A percentile compares a stretch with the other conserved stretches of the same genome.
These are phyloP conservation scores for Dysphania ambrosioides DNA, from an alignment of 148 eudicot genomes.

Conservation along the genomic window DNA sequence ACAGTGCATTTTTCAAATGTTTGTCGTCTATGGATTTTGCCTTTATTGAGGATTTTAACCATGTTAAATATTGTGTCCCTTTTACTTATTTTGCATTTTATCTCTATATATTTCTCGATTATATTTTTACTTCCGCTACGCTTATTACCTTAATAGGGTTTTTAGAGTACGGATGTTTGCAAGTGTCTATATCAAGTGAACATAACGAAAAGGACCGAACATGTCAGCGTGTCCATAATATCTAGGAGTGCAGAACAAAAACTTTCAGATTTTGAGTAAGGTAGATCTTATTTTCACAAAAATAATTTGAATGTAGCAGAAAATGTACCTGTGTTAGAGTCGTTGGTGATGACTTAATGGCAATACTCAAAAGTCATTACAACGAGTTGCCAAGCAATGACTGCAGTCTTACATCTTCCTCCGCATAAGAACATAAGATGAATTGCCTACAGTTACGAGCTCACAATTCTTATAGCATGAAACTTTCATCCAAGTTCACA, in stretches of 20 bases:
- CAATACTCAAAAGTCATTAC: not conserved
- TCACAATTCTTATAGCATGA: constrained; percentile 2
- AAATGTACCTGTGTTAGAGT: constrained; percentile 1
- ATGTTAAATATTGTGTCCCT: no score
- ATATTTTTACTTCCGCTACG: no score
- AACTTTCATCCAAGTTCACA: constrained; percentile 6
- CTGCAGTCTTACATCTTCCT: not conserved
- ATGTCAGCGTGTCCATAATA: not conserved
- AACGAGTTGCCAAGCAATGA: not conserved
- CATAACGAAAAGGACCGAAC: not conserved
- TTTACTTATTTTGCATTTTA: no score
- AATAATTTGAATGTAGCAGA: no score
- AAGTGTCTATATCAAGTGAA: not conserved
- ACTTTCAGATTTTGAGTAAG: not conserved
- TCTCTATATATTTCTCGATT: no score
- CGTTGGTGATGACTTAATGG: not conserved
- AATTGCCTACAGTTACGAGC: not conserved
- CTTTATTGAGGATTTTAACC: no score
- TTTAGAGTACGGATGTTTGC: no score
- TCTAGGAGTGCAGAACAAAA: not conserved
- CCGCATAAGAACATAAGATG: constrained; percentile 3
- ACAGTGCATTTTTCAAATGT: no score
- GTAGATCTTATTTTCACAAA: not conserved
- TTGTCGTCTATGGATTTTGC: no score
- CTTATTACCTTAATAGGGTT: no score